These are phyloP conservation scores for Pichia terricola DNA, from an alignment of 1,139 yeast genomes.

Conservation along the genomic window DNA sequence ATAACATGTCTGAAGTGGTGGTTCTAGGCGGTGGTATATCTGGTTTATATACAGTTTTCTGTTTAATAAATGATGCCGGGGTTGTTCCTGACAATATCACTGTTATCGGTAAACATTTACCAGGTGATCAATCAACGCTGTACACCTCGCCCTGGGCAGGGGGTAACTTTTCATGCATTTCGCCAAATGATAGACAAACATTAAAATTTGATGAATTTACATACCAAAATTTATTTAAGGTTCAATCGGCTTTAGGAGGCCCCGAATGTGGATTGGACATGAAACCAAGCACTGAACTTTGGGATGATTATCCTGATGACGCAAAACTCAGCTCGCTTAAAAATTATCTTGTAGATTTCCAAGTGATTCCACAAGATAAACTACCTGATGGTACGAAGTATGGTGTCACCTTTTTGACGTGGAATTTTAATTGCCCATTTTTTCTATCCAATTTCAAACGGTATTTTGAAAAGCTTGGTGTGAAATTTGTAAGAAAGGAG, in stretches of 20 bases:
- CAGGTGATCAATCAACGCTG: slow-evolving; percentile 63
- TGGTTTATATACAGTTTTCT: slow-evolving; percentile 58
- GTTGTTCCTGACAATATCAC: slow-evolving; percentile 40
- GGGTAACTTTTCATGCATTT: slow-evolving; percentile 61
- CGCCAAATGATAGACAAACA: slow-evolving; percentile 46
- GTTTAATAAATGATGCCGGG: slow-evolving; percentile 35
- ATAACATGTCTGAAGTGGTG: slow-evolving; percentile 13
- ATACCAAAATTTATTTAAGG: slow-evolving; percentile 35
- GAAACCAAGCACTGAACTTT: slow-evolving; percentile 43
- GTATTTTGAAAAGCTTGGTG: slow-evolving; percentile 38
- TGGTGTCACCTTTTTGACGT: slow-evolving; percentile 48
- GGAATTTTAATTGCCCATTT: slow-evolving; percentile 61
- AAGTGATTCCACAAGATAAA: slow-evolving; percentile 25
- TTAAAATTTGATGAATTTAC: slow-evolving; percentile 46
- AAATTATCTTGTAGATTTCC: slow-evolving; percentile 37
- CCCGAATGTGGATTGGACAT: slow-evolving; percentile 44
- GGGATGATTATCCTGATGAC: slow-evolving; percentile 38
- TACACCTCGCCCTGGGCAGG: slow-evolving; percentile 80
- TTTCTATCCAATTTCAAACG: slow-evolving; percentile 38
- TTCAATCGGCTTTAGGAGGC: slow-evolving; percentile 45
- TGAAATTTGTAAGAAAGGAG: slow-evolving; percentile 35
- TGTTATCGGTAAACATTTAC: slow-evolving; percentile 52
- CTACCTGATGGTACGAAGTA: slow-evolving; percentile 40
- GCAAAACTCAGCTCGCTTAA: slow-evolving; percentile 36
- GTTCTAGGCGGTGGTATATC: slow-evolving; percentile 46